Evolutionary conservation across 208 protist species (phyloP), one percentile per base, ranked within the genome.

Genomic region (Trypanosoma brucei): DNA sequence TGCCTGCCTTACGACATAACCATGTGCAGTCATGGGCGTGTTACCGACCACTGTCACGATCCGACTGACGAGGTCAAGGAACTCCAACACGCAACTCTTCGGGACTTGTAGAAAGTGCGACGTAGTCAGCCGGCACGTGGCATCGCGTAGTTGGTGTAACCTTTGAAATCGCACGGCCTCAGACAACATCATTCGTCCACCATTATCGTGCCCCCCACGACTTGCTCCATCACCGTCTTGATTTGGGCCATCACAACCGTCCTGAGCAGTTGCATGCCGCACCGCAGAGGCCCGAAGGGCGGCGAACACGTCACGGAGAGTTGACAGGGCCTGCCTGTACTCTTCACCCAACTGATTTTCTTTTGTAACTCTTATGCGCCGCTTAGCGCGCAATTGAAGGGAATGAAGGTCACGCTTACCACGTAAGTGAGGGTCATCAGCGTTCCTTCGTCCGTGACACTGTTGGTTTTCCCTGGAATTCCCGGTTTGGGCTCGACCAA

Each of bases 131-230:
- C 59, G 51, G 31, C 30, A 53, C 13, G 59, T 72, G 1, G 66
- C 61, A n/a, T 72, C 66, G 4, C 66, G 66, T 22, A 72, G 53
- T 42, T 65, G 66, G 55, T 72, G 66, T 42, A 72, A 34, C n/a
- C 52, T 49, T 34, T 72, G 42, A 61, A 72, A 72, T 30, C 59
- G 66, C 9, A 72, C 35, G 2, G 58, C 57, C 37, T 72, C 66
- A 0, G 44, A 44, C n/a, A 33, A 55, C 9, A 31, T 38, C 35
- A 56, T 36, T 45, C 31, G 54, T 11, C 42, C 42, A 22, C 22
- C 42, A 14, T 11, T 11, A 11, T 46, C 11, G 42, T 46, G 42
- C 30, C 35, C 39, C 50, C 50, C 6, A 48, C 8, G 9, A n/a
- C 44, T 14, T 8, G 44, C 8, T n/a, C 9, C 44, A n/a, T 8